Evolutionary conservation across 1,139 yeast genomes (phyloP).

Genomic region (Kodamaea plutei): DNA sequence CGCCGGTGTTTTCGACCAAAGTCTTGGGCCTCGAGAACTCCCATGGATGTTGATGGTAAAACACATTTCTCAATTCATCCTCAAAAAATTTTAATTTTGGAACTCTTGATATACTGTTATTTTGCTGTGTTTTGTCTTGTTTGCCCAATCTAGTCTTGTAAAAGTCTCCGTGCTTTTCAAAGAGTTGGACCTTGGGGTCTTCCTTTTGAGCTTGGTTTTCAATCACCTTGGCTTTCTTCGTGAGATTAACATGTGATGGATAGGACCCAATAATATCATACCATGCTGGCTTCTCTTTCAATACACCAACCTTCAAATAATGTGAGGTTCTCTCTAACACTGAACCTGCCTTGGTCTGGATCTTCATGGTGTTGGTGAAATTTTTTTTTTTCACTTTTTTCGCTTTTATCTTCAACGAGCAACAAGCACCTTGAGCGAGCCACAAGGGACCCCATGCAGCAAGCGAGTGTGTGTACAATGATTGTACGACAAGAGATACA

Average conservation of each 20-base stretch:
- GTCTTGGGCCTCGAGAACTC: conserved; percentile 92
- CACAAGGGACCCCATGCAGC: too few species aligned
- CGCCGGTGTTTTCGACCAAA: conserved; percentile 69
- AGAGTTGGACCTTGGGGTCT: conserved; percentile 26
- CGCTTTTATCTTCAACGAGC: too few species aligned
- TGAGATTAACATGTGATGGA: conserved; percentile 69
- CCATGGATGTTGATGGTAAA: conserved; percentile 97
- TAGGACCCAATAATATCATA: conserved; percentile 73
- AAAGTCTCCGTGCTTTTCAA: conserved; percentile 15
- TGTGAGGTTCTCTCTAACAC: conserved; percentile 77
- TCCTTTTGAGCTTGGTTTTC: conserved; percentile 20
- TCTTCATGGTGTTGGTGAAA: conserved; percentile 45
- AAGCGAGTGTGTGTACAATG: too few species aligned
- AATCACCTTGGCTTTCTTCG: conserved; percentile 42
- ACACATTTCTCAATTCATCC: conserved; percentile 75
- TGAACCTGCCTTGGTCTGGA: conserved; percentile 62
- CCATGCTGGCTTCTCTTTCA: conserved; percentile 78
- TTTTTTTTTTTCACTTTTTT: conserved; percentile 1
- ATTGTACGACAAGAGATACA: too few species aligned
- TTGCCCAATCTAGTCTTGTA: conserved; percentile 50
- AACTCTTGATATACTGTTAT: conserved; percentile 43
- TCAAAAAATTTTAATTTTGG: conserved; percentile 70
- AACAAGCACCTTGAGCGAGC: too few species aligned
- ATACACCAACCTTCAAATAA: conserved; percentile 60
- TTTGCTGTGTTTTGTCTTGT: conserved; percentile 24